Evolutionary conservation across 164 flowering plant species (phyloP), one percentile per base, ranked within the genome.

Genomic region (Vitis rupestris): DNA sequence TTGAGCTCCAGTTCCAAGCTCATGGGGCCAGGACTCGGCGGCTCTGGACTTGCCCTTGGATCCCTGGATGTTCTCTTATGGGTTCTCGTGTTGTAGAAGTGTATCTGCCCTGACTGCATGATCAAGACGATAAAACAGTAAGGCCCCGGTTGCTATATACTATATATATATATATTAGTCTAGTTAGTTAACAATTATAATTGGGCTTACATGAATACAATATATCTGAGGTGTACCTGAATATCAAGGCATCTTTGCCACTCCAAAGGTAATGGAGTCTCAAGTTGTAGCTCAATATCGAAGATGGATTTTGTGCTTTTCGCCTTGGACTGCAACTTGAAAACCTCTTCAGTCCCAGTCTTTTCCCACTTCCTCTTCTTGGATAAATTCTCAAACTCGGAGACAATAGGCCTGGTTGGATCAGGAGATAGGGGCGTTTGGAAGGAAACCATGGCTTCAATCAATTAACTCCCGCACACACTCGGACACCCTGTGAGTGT

Each of bases 1-100:
- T 90, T 90, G 59, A 94, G 94, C 70, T 90, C 86, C 51, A 94
- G 88, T 69, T 94, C 96, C 29, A 94, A 73, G 79, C 92, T 88
- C 86, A 87, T 82, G 62, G 78, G 82, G 16, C 16, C 52, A 1
- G 74, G 66, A 62, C 69, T 69, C 19, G 65, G 16, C 27, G 74
- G 74, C 61, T 81, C 81, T 2, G 80, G 72, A 67, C 74, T 78
- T 64, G 64, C 70, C 70, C 92, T 84, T 67, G 92, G 95, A 70
- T 89, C 96, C 50, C 51, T 70, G 1, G 71, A 76, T 2, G 90
- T 87, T 75, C 81, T 94, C 83, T 79, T 86, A 0, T 82, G 81
- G 14, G 92, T 83, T 73, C 83, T 88, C n/a, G 88, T 83, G 81
- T 91, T 91, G 77, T 86, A 91, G 70, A 84, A 88, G 83, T 85